phyloP scores from a whole-genome alignment of 352 stramenopile species.

The Pythium aphanidermatum region DNA sequence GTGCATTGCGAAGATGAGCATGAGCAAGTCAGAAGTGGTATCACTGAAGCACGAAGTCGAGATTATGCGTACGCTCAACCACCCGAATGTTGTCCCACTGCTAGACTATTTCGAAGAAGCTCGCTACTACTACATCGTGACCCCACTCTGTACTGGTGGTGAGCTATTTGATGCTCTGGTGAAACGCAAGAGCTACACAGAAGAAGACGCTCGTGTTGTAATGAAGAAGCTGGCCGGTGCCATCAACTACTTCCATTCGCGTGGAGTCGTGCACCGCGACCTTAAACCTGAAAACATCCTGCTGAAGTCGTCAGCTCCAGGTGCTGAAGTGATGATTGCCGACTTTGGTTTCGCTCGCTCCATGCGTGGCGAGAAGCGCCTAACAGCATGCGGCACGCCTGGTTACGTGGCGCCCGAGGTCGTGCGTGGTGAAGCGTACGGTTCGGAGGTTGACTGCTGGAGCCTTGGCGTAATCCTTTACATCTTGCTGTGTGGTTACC shows the following conservation, averaged over 20 bases:
- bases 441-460: conserved; percentile 91
- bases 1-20: conserved; percentile 56
- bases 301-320: conserved; percentile 66
- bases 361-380: conserved; percentile 42
- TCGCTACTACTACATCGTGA: conserved; percentile 79
- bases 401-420: conserved; percentile 94
- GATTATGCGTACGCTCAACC: conserved; percentile 62
- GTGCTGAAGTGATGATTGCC: conserved; percentile 78
- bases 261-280: conserved; percentile 90
- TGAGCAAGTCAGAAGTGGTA: conserved; percentile 42
- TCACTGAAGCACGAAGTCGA: conserved; percentile 66
- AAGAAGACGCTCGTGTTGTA: conserved; percentile 91
- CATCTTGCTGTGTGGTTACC: conserved; percentile 92
- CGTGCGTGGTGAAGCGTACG: conserved; percentile 82
- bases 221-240: conserved; percentile 88
- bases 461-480: conserved; percentile 93
- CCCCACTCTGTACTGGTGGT: conserved; percentile 69
- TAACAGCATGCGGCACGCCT: conserved; percentile 78
- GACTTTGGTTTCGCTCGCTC: conserved; percentile 87
- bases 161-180: conserved; percentile 96
- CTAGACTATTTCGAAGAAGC: conserved; percentile 72
- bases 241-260: conserved; percentile 90
- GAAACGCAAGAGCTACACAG: conserved; percentile 92
- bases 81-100: conserved; percentile 69
- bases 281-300: conserved; percentile 90